Evolutionary conservation across 768 basidiomycete species (phyloP).

Genomic region (Phylloporus rhodoxanthus): DNA sequence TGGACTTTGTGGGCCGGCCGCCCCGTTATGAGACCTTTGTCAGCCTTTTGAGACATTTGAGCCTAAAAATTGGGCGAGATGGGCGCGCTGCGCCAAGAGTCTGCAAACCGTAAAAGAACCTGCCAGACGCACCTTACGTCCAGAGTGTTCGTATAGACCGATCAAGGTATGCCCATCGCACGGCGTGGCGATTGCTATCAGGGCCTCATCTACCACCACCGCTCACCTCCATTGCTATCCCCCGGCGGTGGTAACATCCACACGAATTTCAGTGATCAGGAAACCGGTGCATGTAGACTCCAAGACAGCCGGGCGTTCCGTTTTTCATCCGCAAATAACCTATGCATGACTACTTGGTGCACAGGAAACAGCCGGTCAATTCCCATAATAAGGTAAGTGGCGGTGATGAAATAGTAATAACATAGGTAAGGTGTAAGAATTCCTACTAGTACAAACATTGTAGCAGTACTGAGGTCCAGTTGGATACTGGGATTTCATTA

Average conservation of each 20-base stretch:
- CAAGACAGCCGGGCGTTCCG: not conserved
- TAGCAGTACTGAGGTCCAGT: not conserved
- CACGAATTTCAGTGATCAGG: not conserved
- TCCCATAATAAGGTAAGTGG: not conserved
- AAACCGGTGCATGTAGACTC: not conserved
- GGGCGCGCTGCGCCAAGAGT: not conserved
- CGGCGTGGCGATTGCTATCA: not conserved
- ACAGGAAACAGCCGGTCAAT: not conserved
- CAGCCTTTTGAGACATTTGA: not conserved
- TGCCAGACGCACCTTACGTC: not conserved
- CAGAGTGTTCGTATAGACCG: not conserved
- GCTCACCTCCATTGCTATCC: not conserved
- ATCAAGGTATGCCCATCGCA: not conserved
- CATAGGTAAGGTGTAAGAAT: constrained; percentile 12
- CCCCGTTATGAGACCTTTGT: too few relatives aligned
- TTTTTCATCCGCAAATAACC: constrained; percentile 1
- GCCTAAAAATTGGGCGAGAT: not conserved
- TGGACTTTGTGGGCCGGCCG: not conserved
- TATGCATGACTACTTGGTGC: not conserved
- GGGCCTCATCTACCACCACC: not conserved
- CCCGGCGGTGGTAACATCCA: not conserved
- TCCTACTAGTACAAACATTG: constrained; percentile 14
- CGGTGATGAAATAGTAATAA: constrained; percentile 23
- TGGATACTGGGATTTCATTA: not conserved
- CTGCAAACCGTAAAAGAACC: not conserved